Evolutionary conservation across 139 green algal species (phyloP).

Genomic region (Nannochloris sp.): DNA sequence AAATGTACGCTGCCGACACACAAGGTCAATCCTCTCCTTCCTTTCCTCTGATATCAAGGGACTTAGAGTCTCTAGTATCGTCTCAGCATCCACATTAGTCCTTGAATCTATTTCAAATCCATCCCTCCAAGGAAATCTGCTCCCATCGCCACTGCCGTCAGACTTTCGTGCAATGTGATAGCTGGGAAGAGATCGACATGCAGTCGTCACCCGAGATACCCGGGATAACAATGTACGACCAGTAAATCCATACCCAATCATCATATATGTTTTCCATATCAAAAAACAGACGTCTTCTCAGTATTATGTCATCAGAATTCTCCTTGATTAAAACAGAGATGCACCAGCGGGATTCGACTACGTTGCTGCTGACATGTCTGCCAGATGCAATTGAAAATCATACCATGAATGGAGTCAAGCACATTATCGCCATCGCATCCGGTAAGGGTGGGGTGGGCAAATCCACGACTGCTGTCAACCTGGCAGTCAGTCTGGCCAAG

Average conservation of each 20-base stretch:
- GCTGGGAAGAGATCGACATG: neutral
- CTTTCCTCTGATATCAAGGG: conserved; percentile 20
- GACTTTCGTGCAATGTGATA: conserved; percentile 3
- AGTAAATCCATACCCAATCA: no score
- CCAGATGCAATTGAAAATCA: neutral
- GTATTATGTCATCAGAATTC: no score
- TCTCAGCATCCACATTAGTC: neutral
- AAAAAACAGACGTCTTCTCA: no score
- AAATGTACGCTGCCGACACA: conserved; percentile 25
- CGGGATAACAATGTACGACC: no score
- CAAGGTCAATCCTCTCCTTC: conserved; percentile 12
- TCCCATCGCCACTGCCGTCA: neutral
- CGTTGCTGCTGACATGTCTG: no score
- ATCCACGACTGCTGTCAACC: conserved; percentile 83
- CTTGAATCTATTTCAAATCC: conserved; percentile 3
- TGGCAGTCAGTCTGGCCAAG: conserved; percentile 69
- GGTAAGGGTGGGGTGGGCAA: conserved; percentile 94
- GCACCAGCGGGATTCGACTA: no score
- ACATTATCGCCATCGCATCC: conserved; percentile 79
- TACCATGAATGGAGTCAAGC: conserved; percentile 39
- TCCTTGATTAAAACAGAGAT: no score
- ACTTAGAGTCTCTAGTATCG: conserved; percentile 10
- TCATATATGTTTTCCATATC: no score
- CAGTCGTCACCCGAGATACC: neutral
- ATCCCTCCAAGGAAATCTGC: conserved; percentile 7